Evolutionary conservation across 2,329 filamentous ascomycete genomes (phyloP).

Genomic region (Exophiala mesophila): DNA sequence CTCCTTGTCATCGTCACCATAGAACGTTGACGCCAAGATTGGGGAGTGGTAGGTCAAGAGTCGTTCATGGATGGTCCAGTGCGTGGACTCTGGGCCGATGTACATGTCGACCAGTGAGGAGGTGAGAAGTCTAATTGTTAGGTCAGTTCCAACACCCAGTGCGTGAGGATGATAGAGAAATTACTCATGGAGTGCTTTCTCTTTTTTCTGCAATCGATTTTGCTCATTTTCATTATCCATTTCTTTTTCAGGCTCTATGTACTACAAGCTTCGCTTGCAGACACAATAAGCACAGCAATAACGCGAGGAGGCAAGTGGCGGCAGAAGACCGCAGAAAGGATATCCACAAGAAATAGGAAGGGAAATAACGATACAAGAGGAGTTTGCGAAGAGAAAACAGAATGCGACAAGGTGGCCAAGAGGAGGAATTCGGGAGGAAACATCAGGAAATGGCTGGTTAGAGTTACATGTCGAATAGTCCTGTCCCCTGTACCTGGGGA

Average conservation of each 20-base stretch:
- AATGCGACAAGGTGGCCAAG: no score
- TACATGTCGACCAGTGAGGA: slow-evolving; percentile 53
- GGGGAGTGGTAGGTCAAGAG: slow-evolving; percentile 51
- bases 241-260: no score
- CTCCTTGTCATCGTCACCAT: slow-evolving; percentile 34
- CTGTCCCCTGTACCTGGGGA: no score
- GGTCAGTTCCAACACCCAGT: slow-evolving; percentile 2
- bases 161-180: slow-evolving; percentile 6
- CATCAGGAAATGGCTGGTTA: no score
- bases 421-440: no score
- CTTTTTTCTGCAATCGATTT: slow-evolving; percentile 22
- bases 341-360: neutral
- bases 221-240: slow-evolving; percentile 22
- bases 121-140: slow-evolving; percentile 45
- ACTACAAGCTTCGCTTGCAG: no score
- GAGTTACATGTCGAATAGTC: no score
- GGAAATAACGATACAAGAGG: neutral
- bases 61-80: slow-evolving; percentile 54
- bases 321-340: neutral
- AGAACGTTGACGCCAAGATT: slow-evolving; percentile 52
- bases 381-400: no score
- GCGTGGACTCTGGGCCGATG: slow-evolving; percentile 50
- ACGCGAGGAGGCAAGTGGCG: neutral
- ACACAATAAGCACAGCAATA: neutral
- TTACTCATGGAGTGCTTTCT: slow-evolving; percentile 42